Percentiles rank a stretch among this genome's conserved stretches.
phyloP scores from a whole-genome alignment of 768 basidiomycete genomes.

The Agaricus blazei region DNA sequence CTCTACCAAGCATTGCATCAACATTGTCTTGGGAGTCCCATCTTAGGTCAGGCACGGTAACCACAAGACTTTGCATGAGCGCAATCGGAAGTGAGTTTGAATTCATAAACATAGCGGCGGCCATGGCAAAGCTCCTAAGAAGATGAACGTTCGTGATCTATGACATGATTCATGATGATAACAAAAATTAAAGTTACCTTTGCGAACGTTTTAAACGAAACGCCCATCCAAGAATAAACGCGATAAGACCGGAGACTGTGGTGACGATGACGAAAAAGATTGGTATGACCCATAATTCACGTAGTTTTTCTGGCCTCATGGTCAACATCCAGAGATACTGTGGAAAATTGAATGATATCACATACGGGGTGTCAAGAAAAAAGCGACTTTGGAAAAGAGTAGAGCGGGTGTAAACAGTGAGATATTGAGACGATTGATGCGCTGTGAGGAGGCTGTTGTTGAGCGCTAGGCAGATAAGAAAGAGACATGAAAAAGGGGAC shows the following conservation, averaged over 20 bases:
- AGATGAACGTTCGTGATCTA: neutral
- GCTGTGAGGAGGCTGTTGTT: slow-evolving; percentile 32
- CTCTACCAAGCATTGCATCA: slow-evolving; percentile 88
- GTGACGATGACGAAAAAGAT: slow-evolving; percentile 83
- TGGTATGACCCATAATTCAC: slow-evolving; percentile 81
- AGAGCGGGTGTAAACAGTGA: slow-evolving; percentile 86
- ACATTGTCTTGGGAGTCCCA: slow-evolving; percentile 79
- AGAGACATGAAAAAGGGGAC: slow-evolving; percentile 31
- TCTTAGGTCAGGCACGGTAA: slow-evolving; percentile 76
- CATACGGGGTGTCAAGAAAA: slow-evolving; percentile 77
- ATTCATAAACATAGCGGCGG: slow-evolving; percentile 88
- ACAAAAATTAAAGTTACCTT: slow-evolving; percentile 38
- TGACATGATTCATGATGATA: neutral
- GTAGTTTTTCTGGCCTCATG: slow-evolving; percentile 52
- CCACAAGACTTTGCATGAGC: slow-evolving; percentile 84
- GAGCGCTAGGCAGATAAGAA: neutral
- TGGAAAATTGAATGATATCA: neutral
- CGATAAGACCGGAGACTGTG: slow-evolving; percentile 60
- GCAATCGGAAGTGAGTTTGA: slow-evolving; percentile 95
- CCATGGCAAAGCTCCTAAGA: slow-evolving; percentile 69
- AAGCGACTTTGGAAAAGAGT: slow-evolving; percentile 93
- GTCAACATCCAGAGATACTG: neutral
- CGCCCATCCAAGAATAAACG: slow-evolving; percentile 55
- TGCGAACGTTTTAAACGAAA: slow-evolving; percentile 73
- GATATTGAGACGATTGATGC: slow-evolving; percentile 79